These are phyloP conservation scores for Blastobotrys parvus DNA, from an alignment of 805 yeast species.

Conservation along the genomic window DNA sequence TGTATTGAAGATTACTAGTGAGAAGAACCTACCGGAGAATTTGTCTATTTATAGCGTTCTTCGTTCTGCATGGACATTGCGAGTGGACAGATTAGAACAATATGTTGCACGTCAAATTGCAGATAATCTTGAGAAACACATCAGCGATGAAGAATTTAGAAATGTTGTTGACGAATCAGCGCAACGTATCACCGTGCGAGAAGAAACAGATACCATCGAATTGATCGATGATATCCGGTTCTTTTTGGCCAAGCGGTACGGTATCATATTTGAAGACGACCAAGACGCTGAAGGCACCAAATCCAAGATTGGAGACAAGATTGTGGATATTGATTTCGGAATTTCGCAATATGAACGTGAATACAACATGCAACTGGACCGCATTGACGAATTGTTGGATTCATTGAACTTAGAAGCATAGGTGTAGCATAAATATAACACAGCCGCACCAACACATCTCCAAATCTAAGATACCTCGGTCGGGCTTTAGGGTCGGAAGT, in stretches of 20 bases:
- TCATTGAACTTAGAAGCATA: conserved; percentile 38
- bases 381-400: conserved; percentile 34
- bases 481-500: no score
- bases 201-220: conserved; percentile 75
- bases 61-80: conserved; percentile 58
- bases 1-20: conserved; percentile 39
- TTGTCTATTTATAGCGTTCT: conserved; percentile 22
- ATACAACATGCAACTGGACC: conserved; percentile 32
- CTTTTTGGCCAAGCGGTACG: conserved; percentile 39
- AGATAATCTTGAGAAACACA: conserved; percentile 34
- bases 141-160: conserved; percentile 32
- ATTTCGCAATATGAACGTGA: conserved; percentile 26
- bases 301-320: conserved; percentile 6
- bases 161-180: conserved; percentile 42
- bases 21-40: neutral
- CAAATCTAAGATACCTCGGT: no score
- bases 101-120: conserved; percentile 55
- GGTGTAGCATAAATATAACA: no score
- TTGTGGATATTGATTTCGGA: conserved; percentile 14
- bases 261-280: conserved; percentile 15
- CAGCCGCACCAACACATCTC: no score
- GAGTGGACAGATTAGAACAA: conserved; percentile 56
- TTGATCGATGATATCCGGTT: conserved; percentile 69
- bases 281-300: conserved; percentile 9
- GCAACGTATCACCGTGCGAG: conserved; percentile 45